Base-by-base conservation (phyloP, 352 stramenopile species). In the Globisporangium sylvaticum region DNA sequence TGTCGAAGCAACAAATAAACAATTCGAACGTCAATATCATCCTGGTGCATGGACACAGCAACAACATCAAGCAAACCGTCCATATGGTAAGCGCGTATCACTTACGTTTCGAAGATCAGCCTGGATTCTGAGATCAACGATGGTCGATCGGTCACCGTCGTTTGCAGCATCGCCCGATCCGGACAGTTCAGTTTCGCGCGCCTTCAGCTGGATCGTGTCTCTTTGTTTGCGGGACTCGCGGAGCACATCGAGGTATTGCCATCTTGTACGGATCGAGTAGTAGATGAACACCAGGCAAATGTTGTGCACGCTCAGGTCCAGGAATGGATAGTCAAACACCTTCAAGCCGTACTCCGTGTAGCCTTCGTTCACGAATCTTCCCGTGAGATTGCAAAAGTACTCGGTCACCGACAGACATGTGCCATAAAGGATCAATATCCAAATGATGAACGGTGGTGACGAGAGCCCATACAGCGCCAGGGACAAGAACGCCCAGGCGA, bases 211-310 rank as follows among this genome's bases (percentile, higher is more conserved):
- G 5, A 44, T 44, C 3, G 48, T 56, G 24, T 64, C 56, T 31
- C 72, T 71, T 31, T 76, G 71, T 20, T 62, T 69, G 15, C 58
- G 65, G 27, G 52, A 60, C 60, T 69, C 70, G 29, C 63, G 67
- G 9, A 96, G 66, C 20, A 96, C 69, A 52, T 89, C 75, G 54
- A 88, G 76, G 65, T 93, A 96, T 22, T 81, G 74, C 75, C 85
- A 89, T 54, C 88, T 76, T 34, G 85, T 92, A 34, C 87, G 84
- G 68, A 91, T 91, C 1, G 84, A 87, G n/a, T 87, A 67, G 70
- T 83, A 92, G 52, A 96, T 92, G 62, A 92, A 77, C 18, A 90
- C 70, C 18, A 94, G 72, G 53, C 83, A 93, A 25, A 90, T 61
- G 29, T 90, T 93, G 62, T 96, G 88, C 10, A 84, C 74, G 22